Conservation (phyloP, 2,329 filamentous ascomycete genomes). For the Annulohypoxylon truncatum region DNA sequence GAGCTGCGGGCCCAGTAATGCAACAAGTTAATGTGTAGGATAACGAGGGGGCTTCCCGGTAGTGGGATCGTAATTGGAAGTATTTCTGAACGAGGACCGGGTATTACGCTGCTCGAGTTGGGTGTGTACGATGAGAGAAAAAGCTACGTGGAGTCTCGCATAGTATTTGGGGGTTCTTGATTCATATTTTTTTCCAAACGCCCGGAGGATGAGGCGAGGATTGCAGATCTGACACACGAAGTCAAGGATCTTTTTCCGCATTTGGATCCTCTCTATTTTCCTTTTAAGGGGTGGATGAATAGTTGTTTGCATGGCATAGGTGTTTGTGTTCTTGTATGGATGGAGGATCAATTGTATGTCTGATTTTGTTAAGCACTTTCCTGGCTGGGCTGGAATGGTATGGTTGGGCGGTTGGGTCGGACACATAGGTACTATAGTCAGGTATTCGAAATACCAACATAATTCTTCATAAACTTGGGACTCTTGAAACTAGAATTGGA, state of each 20-base stretch:
- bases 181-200: neutral
- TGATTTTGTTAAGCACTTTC: neutral
- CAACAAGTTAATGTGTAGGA: slow-evolving; percentile 16
- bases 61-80: neutral
- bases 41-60: neutral
- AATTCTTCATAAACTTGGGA: neutral
- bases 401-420: neutral
- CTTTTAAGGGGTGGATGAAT: neutral
- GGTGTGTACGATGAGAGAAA: neutral
- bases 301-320: slow-evolving; percentile 28
- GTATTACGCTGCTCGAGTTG: neutral
- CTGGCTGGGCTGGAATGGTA: neutral
- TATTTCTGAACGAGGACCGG: neutral
- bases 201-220: neutral
- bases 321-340: slow-evolving; percentile 25
- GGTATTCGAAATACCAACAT: slow-evolving; percentile 25
- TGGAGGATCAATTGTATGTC: slow-evolving; percentile 14
- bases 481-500: neutral
- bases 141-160: neutral
- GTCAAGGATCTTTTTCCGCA: slow-evolving; percentile 22
- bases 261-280: slow-evolving; percentile 1
- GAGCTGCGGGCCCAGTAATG: neutral
- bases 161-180: neutral
- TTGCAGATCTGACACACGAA: neutral
- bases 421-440: slow-evolving; percentile 25